Base-by-base conservation (phyloP, 1,284 basidiomycete genomes). In the Cystobasidium sp. region DNA sequence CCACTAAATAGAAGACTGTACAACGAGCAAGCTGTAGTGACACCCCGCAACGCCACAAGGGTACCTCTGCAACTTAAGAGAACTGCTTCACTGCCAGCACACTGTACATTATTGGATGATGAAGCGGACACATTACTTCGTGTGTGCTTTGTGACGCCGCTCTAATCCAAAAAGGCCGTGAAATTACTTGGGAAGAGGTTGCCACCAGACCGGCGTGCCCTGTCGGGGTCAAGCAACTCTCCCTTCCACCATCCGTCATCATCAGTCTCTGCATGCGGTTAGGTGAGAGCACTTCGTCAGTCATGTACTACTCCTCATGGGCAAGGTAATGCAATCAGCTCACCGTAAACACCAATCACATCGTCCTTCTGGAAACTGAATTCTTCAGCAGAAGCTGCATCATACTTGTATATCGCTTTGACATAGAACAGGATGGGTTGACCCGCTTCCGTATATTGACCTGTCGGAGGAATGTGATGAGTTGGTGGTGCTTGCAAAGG, bases 381-480 rank as follows among this genome's bases (percentile, higher is more conserved):
- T 82, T 95, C 93, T 81, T 93, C 91, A 3, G 90, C 88, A 75
- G 92, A 92, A 20, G 91, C 89, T 24, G 94, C 94, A 16, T 84
- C 83, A 80, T 97, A 97, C 81, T 97, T 93, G 82, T 94, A 97
- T 79, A 97, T 83, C 46, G 95, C 95, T 85, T 92, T 92, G 75
- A 96, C 93, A 79, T 94, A 94, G 83, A 95, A 94, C 78, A 93
- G 79, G 53, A 95, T 89, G 1, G 88, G 88, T 56, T 87, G 85
- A 0, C 93, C 93, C 65, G 89, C 88, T 72, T 93, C 91, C 39
- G 90, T 91, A 71, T 88, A 89, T 78, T 90, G 87, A 0, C 88
- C 88, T 1, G 89, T 89, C 9, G 88, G 87, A 8, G 88, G 84
- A 10, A 78, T 69, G 24, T 58, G 41, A 51, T 81, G 82, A 43